Base-by-base conservation (phyloP, 2,329 filamentous ascomycete genomes). In the Curvularia lunata region DNA sequence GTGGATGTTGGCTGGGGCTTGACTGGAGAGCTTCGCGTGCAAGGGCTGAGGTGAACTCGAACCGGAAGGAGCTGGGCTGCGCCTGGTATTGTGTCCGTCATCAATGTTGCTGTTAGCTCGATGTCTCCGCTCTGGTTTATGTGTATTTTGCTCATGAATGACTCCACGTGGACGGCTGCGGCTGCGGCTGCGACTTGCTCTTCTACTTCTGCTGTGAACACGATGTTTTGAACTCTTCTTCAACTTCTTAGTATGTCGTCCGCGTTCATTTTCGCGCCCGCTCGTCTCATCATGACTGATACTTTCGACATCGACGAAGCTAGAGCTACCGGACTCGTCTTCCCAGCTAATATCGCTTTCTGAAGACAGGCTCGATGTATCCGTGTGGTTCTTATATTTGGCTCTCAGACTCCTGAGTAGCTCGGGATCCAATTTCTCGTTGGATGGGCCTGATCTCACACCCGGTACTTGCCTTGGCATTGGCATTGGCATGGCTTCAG, bases 251-350 rank as follows among this genome's bases (percentile, higher is more conserved):
- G 56, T 45, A 13, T 59, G 61, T 21, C 61, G 51, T 27, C 62
- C 62, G 10, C 63, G 65, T 27, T 59, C 63, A 42, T 61, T 62
- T n/a, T 58, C 55, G 8, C 52, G 59, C 16, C 59, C 54, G 13
- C 46, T 57, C 10, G 67, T 50, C 37, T 62, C 47, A 6, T 48
- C 52, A 47, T 70, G 73, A 8, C 57, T 56, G 16, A 60, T 65
- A 9, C 63, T 55, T 16, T 71, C 69, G 18, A 71, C 60, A n/a
- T 65, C 58, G 30, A 51, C 58, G 21, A 58, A 58, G 12, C 54
- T 52, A 0, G 63, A 65, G 38, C 60, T 63, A 10, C 49, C 63
- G 6, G 62, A 61, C 16, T 68, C 63, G 21, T 65, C 63, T 10
- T 64, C 58, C 58, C 37, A 54, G 4, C 56, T 64, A 0, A 61